phyloP scores from a whole-genome alignment of 192 early-diverging fungal species.

The Gryganskiella cystojenkinii region DNA sequence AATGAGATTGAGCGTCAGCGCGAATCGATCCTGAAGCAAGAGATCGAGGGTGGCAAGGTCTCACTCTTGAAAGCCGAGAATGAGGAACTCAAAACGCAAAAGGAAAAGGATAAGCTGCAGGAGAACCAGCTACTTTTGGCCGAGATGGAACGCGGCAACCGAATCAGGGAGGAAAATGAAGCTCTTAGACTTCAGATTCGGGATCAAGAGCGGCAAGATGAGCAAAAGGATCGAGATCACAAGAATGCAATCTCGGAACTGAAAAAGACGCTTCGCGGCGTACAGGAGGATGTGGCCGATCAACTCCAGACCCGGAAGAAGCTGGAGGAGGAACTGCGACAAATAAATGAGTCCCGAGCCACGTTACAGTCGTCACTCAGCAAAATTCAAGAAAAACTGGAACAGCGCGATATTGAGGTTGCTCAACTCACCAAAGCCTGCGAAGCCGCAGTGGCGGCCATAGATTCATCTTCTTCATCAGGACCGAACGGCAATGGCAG shows the following conservation, averaged over 20 bases:
- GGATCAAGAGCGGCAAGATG: constrained; percentile 29
- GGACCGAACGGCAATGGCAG: constrained; percentile 26
- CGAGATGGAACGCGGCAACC: constrained; percentile 44
- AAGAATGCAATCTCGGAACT: constrained; percentile 31
- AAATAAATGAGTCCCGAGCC: constrained; percentile 8
- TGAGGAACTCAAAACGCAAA: constrained; percentile 42
- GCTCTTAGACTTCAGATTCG: constrained; percentile 32
- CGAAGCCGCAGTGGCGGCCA: constrained; percentile 34
- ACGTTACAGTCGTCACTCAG: constrained; percentile 8
- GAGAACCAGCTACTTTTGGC: constrained; percentile 47
- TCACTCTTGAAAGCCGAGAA: constrained; percentile 42
- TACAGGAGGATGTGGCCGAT: constrained; percentile 37
- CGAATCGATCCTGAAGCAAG: constrained; percentile 47
- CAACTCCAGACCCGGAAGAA: constrained; percentile 35
- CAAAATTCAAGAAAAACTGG: constrained; percentile 24
- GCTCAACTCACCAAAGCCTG: constrained; percentile 40
- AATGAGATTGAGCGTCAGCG: constrained; percentile 49
- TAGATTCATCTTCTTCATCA: constrained; percentile 21
- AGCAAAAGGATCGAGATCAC: constrained; percentile 20
- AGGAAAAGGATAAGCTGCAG: constrained; percentile 35
- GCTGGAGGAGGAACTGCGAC: constrained; percentile 28
- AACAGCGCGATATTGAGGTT: constrained; percentile 30
- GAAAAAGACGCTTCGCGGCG: constrained; percentile 32
- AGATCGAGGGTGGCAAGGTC: constrained; percentile 43
- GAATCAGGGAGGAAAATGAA: constrained; percentile 45